Conservation (phyloP, 208 protist species). For the Leishmania mexicana region DNA sequence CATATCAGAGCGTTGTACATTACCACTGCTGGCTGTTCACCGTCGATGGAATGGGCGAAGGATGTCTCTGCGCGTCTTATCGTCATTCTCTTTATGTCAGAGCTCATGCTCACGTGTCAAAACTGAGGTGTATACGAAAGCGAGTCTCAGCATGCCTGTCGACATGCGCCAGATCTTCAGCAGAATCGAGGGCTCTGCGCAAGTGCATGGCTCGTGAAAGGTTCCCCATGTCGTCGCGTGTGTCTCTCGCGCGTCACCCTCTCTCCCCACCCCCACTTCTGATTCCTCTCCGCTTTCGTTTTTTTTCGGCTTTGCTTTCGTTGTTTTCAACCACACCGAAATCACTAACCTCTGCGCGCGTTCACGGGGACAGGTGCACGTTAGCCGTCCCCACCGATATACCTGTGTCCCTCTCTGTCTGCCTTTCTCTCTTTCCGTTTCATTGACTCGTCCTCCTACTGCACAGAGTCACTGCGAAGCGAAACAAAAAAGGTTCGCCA, state of each 20-base stretch:
- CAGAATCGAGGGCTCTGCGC: background rate
- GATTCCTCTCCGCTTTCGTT: background rate
- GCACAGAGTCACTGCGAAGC: background rate
- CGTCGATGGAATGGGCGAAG: background rate
- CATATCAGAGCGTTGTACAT: background rate
- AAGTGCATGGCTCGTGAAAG: background rate
- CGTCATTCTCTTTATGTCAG: background rate
- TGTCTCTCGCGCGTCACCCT: background rate
- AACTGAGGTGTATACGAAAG: background rate
- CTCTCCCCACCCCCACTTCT: background rate
- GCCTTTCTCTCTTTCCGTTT: background rate
- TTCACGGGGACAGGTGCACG: background rate
- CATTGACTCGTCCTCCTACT: background rate
- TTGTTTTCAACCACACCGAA: background rate
- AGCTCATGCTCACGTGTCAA: background rate
- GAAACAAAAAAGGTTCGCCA: background rate
- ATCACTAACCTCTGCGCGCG: background rate
- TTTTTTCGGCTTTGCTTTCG: too few species aligned
- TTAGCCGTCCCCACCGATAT: background rate
- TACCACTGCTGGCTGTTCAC: background rate
- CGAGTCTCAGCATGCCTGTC: background rate
- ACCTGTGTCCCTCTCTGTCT: background rate
- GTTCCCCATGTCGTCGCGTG: background rate
- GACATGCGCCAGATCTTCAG: background rate
- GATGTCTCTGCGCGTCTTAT: background rate